These are phyloP conservation scores for Plasmodium cynomolgi DNA, from an alignment of 169 alveolate species.

Conservation along the genomic window DNA sequence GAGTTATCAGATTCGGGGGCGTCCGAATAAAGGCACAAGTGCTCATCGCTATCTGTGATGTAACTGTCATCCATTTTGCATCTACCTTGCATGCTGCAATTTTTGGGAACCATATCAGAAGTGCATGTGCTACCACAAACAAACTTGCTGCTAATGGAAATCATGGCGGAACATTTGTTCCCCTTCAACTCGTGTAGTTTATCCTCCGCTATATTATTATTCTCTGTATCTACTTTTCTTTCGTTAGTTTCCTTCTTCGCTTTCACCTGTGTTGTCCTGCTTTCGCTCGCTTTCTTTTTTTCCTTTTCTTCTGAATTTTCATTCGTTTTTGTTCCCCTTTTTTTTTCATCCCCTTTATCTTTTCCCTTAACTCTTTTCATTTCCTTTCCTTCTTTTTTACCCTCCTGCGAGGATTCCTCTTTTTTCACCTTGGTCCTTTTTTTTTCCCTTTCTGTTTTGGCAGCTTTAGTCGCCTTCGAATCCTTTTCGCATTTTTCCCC, in stretches of 20 bases:
- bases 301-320: background rate
- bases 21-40: constrained; percentile 11
- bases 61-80: constrained; percentile 2
- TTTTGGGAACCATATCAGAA: background rate
- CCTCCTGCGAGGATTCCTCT: background rate
- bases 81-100: background rate
- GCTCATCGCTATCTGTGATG: background rate
- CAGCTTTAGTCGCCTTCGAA: background rate
- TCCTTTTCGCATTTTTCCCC: background rate
- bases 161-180: background rate
- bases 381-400: background rate
- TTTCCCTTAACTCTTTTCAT: background rate
- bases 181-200: background rate
- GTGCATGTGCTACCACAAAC: background rate
- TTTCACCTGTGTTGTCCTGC: background rate
- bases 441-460: background rate
- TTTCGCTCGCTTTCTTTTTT: background rate
- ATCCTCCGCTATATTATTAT: background rate
- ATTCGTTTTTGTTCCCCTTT: background rate
- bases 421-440: background rate
- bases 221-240: background rate
- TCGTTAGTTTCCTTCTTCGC: constrained; percentile 10
- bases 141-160: background rate
- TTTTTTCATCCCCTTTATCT: background rate
- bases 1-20: constrained; percentile 5